phyloP scores from a whole-genome alignment of 495 filamentous ascomycete genomes.

The Patellaria atrata region DNA sequence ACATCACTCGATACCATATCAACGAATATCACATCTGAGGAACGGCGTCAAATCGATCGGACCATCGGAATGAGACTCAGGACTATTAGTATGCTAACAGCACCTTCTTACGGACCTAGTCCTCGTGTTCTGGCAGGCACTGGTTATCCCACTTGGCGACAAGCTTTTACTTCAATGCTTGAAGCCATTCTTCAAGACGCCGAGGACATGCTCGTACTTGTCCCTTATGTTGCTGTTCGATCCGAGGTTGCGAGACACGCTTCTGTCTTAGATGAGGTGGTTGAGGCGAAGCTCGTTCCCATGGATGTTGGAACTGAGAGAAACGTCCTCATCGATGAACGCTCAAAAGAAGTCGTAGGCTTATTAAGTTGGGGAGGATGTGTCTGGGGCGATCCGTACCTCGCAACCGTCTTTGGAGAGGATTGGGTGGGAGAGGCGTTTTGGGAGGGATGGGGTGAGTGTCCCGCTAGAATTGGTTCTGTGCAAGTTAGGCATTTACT shows the following conservation, averaged over 20 bases:
- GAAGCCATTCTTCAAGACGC: conserved; percentile 52
- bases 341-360: conserved; percentile 28
- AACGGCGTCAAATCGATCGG: conserved; percentile 33
- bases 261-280: conserved; percentile 40
- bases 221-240: conserved; percentile 52
- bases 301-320: conserved; percentile 40
- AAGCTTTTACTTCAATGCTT: conserved; percentile 44
- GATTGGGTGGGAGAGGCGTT: conserved; percentile 34
- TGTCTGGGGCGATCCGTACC: conserved; percentile 45
- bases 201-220: conserved; percentile 52
- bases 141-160: conserved; percentile 44
- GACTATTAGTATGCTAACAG: conserved; percentile 16
- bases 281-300: conserved; percentile 40
- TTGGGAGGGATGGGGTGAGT: conserved; percentile 29
- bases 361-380: conserved; percentile 36
- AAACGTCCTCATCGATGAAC: conserved; percentile 44
- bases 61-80: conserved; percentile 28
- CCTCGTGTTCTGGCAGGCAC: conserved; percentile 33
- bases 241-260: conserved; percentile 34
- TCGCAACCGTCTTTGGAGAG: conserved; percentile 36
- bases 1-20: conserved; percentile 31
- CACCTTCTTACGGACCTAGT: conserved; percentile 33
- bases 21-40: conserved; percentile 24
- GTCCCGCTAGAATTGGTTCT: conserved; percentile 14
- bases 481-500: conserved; percentile 23